Evolutionary conservation across 495 filamentous ascomycete species (phyloP).

Genomic region (Penicillium fimorum): DNA sequence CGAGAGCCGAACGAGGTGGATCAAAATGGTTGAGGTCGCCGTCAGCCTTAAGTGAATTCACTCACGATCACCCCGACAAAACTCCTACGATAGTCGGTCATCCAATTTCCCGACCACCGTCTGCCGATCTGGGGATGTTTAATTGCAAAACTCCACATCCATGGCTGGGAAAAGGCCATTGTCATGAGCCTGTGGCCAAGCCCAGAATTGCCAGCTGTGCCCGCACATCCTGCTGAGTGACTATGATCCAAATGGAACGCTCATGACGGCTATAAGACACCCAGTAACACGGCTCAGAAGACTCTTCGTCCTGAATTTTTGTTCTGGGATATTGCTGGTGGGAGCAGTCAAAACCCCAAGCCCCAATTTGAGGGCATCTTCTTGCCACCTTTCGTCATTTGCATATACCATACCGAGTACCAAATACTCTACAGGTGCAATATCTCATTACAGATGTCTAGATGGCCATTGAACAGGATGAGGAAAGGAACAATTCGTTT

Average conservation of each 20-base stretch:
- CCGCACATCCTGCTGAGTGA: not conserved
- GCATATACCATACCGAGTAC: not conserved
- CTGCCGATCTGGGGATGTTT: not conserved
- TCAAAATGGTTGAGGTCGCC: constrained; percentile 65
- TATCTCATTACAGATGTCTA: not conserved
- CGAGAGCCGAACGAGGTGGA: constrained; percentile 60
- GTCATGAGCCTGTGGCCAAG: not conserved
- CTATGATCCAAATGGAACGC: not conserved
- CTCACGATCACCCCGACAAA: not conserved
- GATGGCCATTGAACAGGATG: not conserved
- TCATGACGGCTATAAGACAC: not conserved
- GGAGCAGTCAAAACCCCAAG: not conserved
- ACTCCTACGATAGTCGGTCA: not conserved
- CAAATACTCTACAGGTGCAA: not conserved
- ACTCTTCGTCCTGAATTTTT: not conserved
- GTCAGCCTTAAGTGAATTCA: constrained; percentile 53
- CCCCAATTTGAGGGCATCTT: not conserved
- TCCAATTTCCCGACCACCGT: not conserved
- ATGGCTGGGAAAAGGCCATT: not conserved
- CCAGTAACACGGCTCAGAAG: not conserved
- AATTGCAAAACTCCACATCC: not conserved
- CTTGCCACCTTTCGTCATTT: not conserved
- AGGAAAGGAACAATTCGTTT: not conserved
- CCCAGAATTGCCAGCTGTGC: not conserved
- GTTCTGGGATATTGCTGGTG: not conserved